Evolutionary conservation across 352 stramenopile species (phyloP).

Genomic region (Thalassiosira livingstoniorum): DNA sequence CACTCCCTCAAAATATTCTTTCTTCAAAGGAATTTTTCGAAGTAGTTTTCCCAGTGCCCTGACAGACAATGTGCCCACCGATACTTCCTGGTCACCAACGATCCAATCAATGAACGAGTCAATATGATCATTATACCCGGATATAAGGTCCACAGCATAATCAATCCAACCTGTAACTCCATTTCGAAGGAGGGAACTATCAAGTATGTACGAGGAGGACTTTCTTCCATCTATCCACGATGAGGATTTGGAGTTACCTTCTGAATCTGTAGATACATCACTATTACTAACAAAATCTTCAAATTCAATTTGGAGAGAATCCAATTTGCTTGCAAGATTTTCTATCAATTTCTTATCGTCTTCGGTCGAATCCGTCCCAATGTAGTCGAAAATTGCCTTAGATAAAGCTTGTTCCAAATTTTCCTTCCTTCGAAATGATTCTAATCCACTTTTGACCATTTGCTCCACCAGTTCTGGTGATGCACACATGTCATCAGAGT

Average conservation of each 20-base stretch:
- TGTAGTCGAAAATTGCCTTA: not conserved
- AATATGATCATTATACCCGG: slow-evolving; percentile 60
- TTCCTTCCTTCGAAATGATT: slow-evolving; percentile 40
- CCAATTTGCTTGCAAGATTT: no score
- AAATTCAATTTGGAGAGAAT: no score
- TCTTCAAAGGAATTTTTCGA: slow-evolving; percentile 31
- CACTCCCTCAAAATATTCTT: slow-evolving; percentile 25
- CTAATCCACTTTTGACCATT: slow-evolving; percentile 39
- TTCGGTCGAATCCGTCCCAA: not conserved
- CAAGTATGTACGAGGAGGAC: slow-evolving; percentile 38
- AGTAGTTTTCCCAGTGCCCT: slow-evolving; percentile 9
- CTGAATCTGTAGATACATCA: slow-evolving; percentile 27
- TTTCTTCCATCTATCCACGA: slow-evolving; percentile 26
- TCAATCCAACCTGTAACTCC: slow-evolving; percentile 45
- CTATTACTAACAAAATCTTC: slow-evolving; percentile 16
- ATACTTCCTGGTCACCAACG: slow-evolving; percentile 34
- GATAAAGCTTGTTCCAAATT: slow-evolving; percentile 25
- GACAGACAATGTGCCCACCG: slow-evolving; percentile 25
- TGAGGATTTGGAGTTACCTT: not conserved
- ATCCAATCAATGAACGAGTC: slow-evolving; percentile 56
- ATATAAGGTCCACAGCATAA: slow-evolving; percentile 48
- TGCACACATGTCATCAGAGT: slow-evolving; percentile 36
- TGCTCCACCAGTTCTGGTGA: slow-evolving; percentile 33
- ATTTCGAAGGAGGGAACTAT: slow-evolving; percentile 43
- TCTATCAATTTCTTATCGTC: no score